Evolutionary conservation across 306 rosid genomes (phyloP), one percentile per base, ranked within the genome.

Genomic region (Mimosa bimucronata): DNA sequence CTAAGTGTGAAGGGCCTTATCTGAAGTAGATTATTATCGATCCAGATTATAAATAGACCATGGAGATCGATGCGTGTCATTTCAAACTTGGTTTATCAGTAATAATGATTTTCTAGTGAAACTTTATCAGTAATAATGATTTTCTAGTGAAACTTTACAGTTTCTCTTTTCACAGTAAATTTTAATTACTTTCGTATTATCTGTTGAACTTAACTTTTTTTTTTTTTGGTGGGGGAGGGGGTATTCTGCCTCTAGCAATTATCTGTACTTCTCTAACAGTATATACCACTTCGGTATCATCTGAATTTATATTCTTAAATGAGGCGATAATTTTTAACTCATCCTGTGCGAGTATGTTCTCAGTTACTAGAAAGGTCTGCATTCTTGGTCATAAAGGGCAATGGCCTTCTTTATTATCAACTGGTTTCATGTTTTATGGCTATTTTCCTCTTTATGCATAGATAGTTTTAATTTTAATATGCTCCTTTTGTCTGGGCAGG

Each of bases 401-500:
- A 31, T 75, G n/a, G 61, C 67, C 64, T 71, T 70, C 40, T 61
- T n/a, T 53, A 23, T 62, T 28, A 29, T 30, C 21, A 68, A 40
- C 75, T 29, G 18, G 38, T 64, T 69, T 77, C 29, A 34, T 31
- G 37, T 58, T 52, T 75, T 41, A 48, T 55, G 57, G 42, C 55
- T 53, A 1, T 18, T 78, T 67, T 81, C 26, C 75, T 69, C 78
- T 50, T 40, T 9, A 25, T 25, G 45, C 48, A 48, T 76, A 46
- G 38, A 30, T 52, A 75, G 72, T 30, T 31, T 31, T 76, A 66
- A 74, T 75, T 29, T 68, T 57, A 71, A 28, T 66, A 45, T 45
- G 3, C 53, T 31, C 64, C 34, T 72, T 26, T 64, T 46, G 70
- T 64, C 3, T 30, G 66, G 53, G 70, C 97, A 94, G 98, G 88